Evolutionary conservation across 1,284 basidiomycete species (phyloP), one percentile per base, ranked within the genome.

Genomic region (Malassezia slooffiae): DNA sequence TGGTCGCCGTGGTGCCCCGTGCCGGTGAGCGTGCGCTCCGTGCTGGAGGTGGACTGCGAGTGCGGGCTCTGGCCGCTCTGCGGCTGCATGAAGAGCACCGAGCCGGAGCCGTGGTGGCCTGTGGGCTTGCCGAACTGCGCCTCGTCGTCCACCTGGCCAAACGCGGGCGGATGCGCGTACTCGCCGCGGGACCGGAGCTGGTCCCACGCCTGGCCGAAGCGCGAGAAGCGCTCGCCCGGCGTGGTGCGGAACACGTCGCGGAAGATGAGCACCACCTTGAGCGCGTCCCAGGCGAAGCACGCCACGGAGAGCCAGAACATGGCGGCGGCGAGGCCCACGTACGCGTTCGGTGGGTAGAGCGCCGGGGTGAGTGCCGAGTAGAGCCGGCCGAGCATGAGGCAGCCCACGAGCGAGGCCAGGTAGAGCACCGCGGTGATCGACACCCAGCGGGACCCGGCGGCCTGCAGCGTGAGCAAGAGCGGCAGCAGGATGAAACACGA

Each of bases 401-500:
- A 57, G 3, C 27, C 34, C 13, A 47, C 52, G 9, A 65, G 42
- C 6, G 52, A 20, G 8, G 30, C 38, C 4, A 67, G 47, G 47
- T 65, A 65, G 27, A 61, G 22, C 5, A 60, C 43, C 5, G 55
- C 52, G 9, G 49, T 28, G 1, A 63, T 34, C 2, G 63, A 58
- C 12, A 58, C 56, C 2, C 63, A 53, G 4, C 34, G 43, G 17
- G 63, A 67, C 20, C 49, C 39, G 11, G 55, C 62, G 20, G 62
- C 56, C 7, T 60, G 52, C 8, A 67, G 48, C 13, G 49, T 48
- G 10, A 67, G 50, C 16, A 60, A 45, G 31, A 60, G 32, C 11
- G 62, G 62, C 10, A 66, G 53, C 24, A 66, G 40, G 20, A 67
- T 31, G 27, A 62, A 64, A 43, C 62, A 62, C 24, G 55, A 50